Evolutionary conservation across 768 basidiomycete genomes (phyloP).

Genomic region (Coprinopsis cinerea): DNA sequence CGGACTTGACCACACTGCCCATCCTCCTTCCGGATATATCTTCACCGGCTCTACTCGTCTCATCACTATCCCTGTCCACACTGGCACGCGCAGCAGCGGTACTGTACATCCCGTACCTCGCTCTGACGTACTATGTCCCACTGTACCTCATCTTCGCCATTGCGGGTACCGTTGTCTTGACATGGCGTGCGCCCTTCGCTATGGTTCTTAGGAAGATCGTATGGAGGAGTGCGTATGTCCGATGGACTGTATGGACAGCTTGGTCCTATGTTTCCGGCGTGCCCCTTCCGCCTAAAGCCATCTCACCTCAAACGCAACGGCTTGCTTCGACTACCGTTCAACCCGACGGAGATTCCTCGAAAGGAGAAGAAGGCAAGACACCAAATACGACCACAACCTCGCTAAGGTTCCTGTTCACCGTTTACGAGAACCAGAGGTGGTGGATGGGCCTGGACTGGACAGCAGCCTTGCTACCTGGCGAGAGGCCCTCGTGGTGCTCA

Average conservation of each 20-base stretch:
- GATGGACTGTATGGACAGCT: constrained; percentile 52
- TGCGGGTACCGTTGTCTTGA: constrained; percentile 50
- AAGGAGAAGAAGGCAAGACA: background rate
- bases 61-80: constrained; percentile 16
- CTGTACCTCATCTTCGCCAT: constrained; percentile 57
- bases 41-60: constrained; percentile 16
- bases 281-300: constrained; percentile 38
- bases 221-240: constrained; percentile 60
- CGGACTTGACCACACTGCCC: constrained; percentile 64
- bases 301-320: constrained; percentile 22
- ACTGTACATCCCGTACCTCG: constrained; percentile 59
- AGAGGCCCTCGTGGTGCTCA: constrained; percentile 85
- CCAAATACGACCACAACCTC: constrained; percentile 25
- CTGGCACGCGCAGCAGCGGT: constrained; percentile 53
- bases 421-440: constrained; percentile 95
- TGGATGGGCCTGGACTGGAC: constrained; percentile 99
- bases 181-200: constrained; percentile 67
- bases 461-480: constrained; percentile 80
- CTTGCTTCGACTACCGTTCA: background rate
- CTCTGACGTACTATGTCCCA: constrained; percentile 57
- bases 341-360: constrained; percentile 17
- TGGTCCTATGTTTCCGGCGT: constrained; percentile 50
- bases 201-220: constrained; percentile 47
- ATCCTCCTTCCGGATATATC: constrained; percentile 37
- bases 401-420: constrained; percentile 78